Evolutionary conservation across 768 basidiomycete species (phyloP).

Genomic region (Boletus vermiculosoides): DNA sequence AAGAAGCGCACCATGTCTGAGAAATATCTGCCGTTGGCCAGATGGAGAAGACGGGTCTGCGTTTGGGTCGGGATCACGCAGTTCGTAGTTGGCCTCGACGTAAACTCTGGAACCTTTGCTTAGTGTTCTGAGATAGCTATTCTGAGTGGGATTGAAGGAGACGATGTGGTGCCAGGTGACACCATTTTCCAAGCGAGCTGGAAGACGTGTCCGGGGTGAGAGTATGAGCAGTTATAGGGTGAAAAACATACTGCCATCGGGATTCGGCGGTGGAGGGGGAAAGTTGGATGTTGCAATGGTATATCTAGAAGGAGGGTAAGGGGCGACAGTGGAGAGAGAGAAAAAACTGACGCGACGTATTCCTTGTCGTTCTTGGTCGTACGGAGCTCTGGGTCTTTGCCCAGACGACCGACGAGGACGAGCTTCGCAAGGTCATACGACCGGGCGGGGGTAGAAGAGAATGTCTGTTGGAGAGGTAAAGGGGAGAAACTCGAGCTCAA

Average conservation of each 20-base stretch:
- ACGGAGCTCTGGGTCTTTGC: constrained; percentile 67
- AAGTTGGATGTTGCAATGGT: constrained; percentile 71
- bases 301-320: constrained; percentile 49
- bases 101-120: constrained; percentile 74
- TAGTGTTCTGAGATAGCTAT: constrained; percentile 62
- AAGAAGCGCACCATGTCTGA: constrained; percentile 63
- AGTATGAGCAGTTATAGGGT: background rate
- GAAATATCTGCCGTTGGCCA: constrained; percentile 79
- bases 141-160: constrained; percentile 64
- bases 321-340: background rate
- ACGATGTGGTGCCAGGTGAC: constrained; percentile 78
- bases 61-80: constrained; percentile 66
- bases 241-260: constrained; percentile 57
- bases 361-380: constrained; percentile 72
- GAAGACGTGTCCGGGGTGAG: background rate
- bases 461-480: constrained; percentile 43
- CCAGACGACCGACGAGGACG: constrained; percentile 71
- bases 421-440: constrained; percentile 70
- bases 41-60: constrained; percentile 66
- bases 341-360: constrained; percentile 61
- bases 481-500: background rate
- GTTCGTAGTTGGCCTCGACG: constrained; percentile 76
- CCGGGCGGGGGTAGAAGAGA: constrained; percentile 58
- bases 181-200: constrained; percentile 51
- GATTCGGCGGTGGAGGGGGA: constrained; percentile 52